Evolutionary conservation across 495 filamentous ascomycete species (phyloP).

Genomic region (Aspergillus kassunensis): DNA sequence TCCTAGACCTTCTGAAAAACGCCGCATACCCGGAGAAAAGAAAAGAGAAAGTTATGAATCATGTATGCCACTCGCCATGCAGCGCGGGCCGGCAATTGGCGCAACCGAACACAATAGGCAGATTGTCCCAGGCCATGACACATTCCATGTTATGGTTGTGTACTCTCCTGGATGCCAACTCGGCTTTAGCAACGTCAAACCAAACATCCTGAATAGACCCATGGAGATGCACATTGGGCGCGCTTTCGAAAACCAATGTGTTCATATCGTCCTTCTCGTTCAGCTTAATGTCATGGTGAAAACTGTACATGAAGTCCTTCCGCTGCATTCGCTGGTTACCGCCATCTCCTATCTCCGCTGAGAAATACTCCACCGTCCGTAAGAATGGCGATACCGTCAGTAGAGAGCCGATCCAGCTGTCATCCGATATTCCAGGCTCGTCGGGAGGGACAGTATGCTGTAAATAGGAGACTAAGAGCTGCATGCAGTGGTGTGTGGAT

Average conservation of each 20-base stretch:
- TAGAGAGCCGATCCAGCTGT: conserved; percentile 44
- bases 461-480: conserved; percentile 39
- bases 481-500: conserved; percentile 45
- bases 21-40: conserved; percentile 3
- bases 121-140: conserved; percentile 29
- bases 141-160: conserved; percentile 32
- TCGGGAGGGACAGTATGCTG: conserved; percentile 36
- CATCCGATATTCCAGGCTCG: conserved; percentile 26
- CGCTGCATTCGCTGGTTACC: conserved; percentile 40
- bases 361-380: conserved; percentile 44
- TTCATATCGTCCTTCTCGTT: conserved; percentile 41
- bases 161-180: conserved; percentile 28
- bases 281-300: conserved; percentile 35
- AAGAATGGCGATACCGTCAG: conserved; percentile 40
- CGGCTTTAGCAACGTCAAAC: conserved; percentile 38
- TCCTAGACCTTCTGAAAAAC: conserved; percentile 6
- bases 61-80: conserved; percentile 35
- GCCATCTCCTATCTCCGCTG: conserved; percentile 45
- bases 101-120: conserved; percentile 40
- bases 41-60: conserved; percentile 4
- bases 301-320: conserved; percentile 47
- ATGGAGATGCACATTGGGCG: conserved; percentile 32
- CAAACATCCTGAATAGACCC: conserved; percentile 37
- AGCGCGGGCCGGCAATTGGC: conserved; percentile 22
- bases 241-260: conserved; percentile 33